These are phyloP conservation scores for Poa pratensis DNA, from an alignment of 176 grass and related monocot genomes.

Conservation along the genomic window DNA sequence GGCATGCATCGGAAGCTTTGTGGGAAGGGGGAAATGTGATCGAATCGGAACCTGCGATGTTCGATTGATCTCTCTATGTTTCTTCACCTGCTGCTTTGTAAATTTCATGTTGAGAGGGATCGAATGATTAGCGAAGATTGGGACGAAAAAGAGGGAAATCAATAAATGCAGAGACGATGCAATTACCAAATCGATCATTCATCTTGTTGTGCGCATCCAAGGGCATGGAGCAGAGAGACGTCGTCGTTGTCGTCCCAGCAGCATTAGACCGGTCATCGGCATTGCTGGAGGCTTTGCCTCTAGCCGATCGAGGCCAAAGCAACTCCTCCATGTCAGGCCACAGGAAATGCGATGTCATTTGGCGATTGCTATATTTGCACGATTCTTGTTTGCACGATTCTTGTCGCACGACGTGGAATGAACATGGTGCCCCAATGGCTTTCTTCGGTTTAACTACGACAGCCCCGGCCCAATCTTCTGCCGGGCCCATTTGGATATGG, in stretches of 20 bases:
- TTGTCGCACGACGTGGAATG: background rate
- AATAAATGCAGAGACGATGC: background rate
- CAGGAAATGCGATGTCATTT: background rate
- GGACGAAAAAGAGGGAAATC: background rate
- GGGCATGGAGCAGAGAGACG: background rate
- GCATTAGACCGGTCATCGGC: background rate
- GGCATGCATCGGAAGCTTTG: background rate
- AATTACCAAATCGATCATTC: background rate
- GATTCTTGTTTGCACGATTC: background rate
- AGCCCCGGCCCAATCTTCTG: no score
- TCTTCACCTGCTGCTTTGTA: background rate
- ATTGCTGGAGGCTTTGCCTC: background rate
- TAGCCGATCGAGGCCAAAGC: conserved; percentile 7
- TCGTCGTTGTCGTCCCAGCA: background rate
- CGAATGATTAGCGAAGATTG: background rate
- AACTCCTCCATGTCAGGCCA: conserved; percentile 3
- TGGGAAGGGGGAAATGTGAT: background rate
- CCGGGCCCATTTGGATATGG: no score
- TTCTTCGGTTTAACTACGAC: background rate
- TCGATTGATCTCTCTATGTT: background rate
- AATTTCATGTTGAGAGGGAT: background rate
- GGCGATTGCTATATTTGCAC: background rate
- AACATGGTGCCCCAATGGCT: background rate
- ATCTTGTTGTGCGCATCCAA: background rate
- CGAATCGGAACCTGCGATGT: background rate